Conservation (phyloP, 352 stramenopile species). For the Nothophytophthora sp. region DNA sequence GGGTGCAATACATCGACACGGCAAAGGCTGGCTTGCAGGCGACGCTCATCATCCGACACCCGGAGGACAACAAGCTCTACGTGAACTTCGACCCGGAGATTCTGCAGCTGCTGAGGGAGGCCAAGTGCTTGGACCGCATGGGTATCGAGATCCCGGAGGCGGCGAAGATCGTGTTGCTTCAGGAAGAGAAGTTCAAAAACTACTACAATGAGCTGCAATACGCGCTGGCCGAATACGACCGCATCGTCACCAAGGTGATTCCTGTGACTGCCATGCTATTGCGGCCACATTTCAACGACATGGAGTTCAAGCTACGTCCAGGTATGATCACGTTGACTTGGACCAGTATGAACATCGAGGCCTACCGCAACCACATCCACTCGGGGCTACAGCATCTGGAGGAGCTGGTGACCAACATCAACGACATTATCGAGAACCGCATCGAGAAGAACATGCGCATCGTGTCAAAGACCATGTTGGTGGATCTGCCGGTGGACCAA, state of each 20-base stretch:
- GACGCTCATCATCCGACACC: slow-evolving; percentile 98
- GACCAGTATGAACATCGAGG: slow-evolving; percentile 99
- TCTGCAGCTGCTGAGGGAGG: slow-evolving; percentile 96
- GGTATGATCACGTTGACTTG: slow-evolving; percentile 99
- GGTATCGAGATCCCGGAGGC: slow-evolving; percentile 98
- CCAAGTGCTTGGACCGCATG: slow-evolving; percentile 98
- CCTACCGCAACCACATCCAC: slow-evolving; percentile 95
- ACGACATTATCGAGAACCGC: slow-evolving; percentile 99
- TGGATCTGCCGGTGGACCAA: slow-evolving; percentile 96
- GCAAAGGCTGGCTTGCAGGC: slow-evolving; percentile 97
- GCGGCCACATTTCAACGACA: slow-evolving; percentile 98
- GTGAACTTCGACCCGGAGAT: slow-evolving; percentile 99
- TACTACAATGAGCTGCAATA: slow-evolving; percentile 99
- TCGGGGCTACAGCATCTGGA: slow-evolving; percentile 95
- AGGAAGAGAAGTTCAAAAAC: slow-evolving; percentile 99
- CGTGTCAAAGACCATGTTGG: slow-evolving; percentile 96
- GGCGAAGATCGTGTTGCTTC: slow-evolving; percentile 97
- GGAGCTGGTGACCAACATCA: slow-evolving; percentile 98
- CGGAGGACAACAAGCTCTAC: slow-evolving; percentile 98
- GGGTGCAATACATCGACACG: slow-evolving; percentile 98
- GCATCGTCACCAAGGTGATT: slow-evolving; percentile 97
- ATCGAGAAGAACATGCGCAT: slow-evolving; percentile 99
- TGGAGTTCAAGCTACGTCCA: slow-evolving; percentile 98
- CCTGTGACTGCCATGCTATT: slow-evolving; percentile 96
- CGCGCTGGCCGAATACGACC: slow-evolving; percentile 97